Evolutionary conservation across 305 asterid species (phyloP).

Genomic region (Fraxinus sp.): DNA sequence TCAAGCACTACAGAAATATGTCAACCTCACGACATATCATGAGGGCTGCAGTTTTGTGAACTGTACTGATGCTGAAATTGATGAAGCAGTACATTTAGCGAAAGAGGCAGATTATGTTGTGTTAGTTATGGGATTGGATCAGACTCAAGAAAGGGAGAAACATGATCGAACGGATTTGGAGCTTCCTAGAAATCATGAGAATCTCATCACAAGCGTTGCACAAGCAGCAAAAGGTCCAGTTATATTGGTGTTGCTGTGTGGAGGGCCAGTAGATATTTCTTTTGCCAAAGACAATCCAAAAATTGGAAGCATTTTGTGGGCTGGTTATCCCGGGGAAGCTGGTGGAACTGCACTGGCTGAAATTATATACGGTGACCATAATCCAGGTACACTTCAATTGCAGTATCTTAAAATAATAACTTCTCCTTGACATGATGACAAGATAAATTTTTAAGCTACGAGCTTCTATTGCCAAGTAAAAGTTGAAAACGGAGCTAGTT

Average conservation of each 20-base stretch:
- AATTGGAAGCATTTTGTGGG: conserved; percentile 71
- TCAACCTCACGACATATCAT: conserved; percentile 28
- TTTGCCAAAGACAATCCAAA: conserved; percentile 56
- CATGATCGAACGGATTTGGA: conserved; percentile 52
- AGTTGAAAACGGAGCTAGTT: not conserved
- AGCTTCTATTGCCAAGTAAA: not conserved
- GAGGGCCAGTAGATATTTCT: conserved; percentile 74
- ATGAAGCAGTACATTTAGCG: conserved; percentile 42
- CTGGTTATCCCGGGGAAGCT: conserved; percentile 74
- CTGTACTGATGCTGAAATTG: conserved; percentile 44
- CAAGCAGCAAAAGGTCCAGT: conserved; percentile 50
- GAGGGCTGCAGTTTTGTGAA: conserved; percentile 49
- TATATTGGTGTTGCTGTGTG: conserved; percentile 51
- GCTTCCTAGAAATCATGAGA: conserved; percentile 64
- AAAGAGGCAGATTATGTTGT: conserved; percentile 51
- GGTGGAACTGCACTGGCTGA: conserved; percentile 68
- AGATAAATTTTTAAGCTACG: not conserved
- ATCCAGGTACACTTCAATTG: conserved; percentile 49
- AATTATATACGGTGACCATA: conserved; percentile 57
- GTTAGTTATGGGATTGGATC: conserved; percentile 73
- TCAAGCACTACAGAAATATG: conserved; percentile 45
- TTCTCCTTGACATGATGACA: not conserved
- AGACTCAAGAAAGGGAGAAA: conserved; percentile 51
- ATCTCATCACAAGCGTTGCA: conserved; percentile 43
- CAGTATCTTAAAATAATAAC: not conserved